Conservation (phyloP, 352 stramenopile species). For the Globisporangium cystogenes region DNA sequence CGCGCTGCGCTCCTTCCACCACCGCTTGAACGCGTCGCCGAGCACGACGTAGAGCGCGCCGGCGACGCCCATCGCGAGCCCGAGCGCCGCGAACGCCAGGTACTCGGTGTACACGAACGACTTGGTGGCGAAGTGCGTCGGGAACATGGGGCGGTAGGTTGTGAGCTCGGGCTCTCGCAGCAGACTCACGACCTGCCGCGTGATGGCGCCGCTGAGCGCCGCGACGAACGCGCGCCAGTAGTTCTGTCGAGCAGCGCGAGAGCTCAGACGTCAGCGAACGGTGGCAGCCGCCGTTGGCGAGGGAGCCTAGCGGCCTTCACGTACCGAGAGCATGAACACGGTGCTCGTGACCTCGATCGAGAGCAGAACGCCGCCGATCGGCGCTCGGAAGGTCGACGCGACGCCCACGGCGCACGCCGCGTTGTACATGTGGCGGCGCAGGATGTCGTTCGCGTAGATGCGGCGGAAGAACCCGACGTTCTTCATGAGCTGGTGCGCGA, state of each 20-base stretch:
- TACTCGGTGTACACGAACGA: conserved; percentile 50
- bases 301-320: neutral
- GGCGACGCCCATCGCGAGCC: conserved; percentile 37
- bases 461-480: conserved; percentile 56
- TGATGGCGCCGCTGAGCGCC: conserved; percentile 46
- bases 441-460: conserved; percentile 57
- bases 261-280: too few relatives aligned
- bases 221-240: conserved; percentile 67
- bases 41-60: conserved; percentile 43
- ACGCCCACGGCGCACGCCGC: conserved; percentile 88
- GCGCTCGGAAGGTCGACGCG: conserved; percentile 81
- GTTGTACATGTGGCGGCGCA: conserved; percentile 79
- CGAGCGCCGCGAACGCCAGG: conserved; percentile 38
- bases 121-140: conserved; percentile 30
- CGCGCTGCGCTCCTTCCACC: conserved; percentile 24
- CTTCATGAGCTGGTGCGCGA: conserved; percentile 83
- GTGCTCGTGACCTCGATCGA: conserved; percentile 87
- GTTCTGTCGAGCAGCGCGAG: conserved; percentile 19
- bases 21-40: conserved; percentile 29
- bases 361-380: conserved; percentile 89
- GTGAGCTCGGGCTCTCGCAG: conserved; percentile 32
- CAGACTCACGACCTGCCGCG: conserved; percentile 33
- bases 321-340: conserved; percentile 57
- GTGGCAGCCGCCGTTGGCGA: too few relatives aligned
- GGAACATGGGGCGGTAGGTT: conserved; percentile 42